phyloP scores from a whole-genome alignment of 345 rosid genomes.

The Corymbia maculata region DNA sequence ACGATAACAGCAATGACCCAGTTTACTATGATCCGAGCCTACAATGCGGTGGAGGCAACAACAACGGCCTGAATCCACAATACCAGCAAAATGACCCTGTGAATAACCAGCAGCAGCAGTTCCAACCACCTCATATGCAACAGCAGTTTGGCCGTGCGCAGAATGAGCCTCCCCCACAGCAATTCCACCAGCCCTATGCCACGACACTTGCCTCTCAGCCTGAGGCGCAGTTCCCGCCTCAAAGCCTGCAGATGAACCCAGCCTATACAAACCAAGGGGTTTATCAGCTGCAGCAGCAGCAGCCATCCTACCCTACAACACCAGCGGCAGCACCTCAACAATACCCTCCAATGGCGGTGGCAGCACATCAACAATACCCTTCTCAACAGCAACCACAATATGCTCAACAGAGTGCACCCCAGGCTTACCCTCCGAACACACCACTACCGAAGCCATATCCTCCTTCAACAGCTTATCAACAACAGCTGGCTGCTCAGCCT shows the following conservation, averaged over 20 bases:
- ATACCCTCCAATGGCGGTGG: neutral
- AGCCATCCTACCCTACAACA: neutral
- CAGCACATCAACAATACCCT: neutral
- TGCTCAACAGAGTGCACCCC: neutral
- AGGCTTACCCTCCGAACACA: neutral
- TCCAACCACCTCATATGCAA: neutral
- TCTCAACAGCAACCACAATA: neutral
- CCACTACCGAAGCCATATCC: neutral
- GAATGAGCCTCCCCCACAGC: neutral
- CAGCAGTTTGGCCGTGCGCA: neutral
- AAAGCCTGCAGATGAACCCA: neutral
- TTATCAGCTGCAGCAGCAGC: neutral
- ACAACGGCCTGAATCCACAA: too few relatives aligned
- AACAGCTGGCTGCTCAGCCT: neutral
- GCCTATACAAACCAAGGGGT: neutral
- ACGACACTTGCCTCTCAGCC: neutral
- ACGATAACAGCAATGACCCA: neutral
- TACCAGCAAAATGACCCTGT: too few relatives aligned
- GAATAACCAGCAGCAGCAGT: neutral
- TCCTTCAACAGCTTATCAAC: neutral
- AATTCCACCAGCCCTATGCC: neutral
- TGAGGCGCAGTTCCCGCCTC: neutral
- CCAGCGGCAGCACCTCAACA: neutral
- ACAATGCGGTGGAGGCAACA: too few relatives aligned
- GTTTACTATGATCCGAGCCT: neutral